Evolutionary conservation across 2,329 filamentous ascomycete genomes (phyloP), one percentile per base, ranked within the genome.

Genomic region (Penicillium sp.): DNA sequence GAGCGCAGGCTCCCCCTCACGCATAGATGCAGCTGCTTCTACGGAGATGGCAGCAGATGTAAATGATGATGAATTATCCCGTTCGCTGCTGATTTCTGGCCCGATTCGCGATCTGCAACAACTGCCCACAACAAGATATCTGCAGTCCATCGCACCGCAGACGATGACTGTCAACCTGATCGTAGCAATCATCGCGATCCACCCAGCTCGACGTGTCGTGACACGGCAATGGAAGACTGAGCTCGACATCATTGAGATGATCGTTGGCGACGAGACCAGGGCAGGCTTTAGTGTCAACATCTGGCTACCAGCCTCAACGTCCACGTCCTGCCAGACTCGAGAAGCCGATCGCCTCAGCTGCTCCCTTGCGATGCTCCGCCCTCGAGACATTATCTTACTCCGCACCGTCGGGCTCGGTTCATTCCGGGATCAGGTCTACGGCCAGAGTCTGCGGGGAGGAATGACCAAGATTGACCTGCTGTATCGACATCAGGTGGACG

Each of bases 191-290:
- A 88, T 96, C 63, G 87, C 89, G 13, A 83, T 92, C 52, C 83
- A 89, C 0, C 83, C 87, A 40, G 83, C 89, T 1, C 87, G 90
- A 26, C 83, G 83, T 2, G 86, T 97, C 22, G 84, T 81, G 33
- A 91, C 93, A 0, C 76, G 78, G 11, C 80, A 81, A 6, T 81
- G 80, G 70, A 80, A 78, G 56, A 78, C 77, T 61, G 76, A 81
- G 46, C 82, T 89, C 55, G 85, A 90, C 6, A 82, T 96, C 3
- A 80, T 94, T 43, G 92, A 96, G 75, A 76, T 95, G 2, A 80
- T 93, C 1, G 87, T 97, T 0, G 93, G 91, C 5, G 94, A 98
- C 74, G 91, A 97, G 55, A 96, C 93, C 0, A 86, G 84, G 65
- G 86, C 91, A 0, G 90, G 89, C 2, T 96, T 97, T 76, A 86